Base-by-base conservation (phyloP, 306 rosid genomes). In the Ziziphus jujuba region DNA sequence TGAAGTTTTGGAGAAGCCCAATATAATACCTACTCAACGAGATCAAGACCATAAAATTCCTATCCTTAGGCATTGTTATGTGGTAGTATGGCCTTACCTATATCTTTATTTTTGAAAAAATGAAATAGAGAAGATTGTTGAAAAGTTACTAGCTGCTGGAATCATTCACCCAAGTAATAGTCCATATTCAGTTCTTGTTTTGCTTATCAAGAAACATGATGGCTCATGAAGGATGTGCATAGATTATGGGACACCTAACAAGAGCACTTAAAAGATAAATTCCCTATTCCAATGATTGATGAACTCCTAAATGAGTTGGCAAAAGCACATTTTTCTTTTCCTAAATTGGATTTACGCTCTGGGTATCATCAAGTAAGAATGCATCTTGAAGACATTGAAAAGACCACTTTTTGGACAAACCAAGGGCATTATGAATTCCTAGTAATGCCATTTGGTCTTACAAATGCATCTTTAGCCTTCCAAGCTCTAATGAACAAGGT, bases 51-150 rank as follows among this genome's bases (percentile, higher is more conserved):
- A 54, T 6, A 6, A 4, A 1, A 52, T 65, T 2, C 21, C 56
- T 1, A 12, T 66, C 5, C 20, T n/a, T 21, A 36, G 34, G 9
- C 10, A 11, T 0, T 7, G 38, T 21, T 54, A 13, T 9, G 20
- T 62, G 16, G 17, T 13, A 5, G 55, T 53, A n/a, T 14, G 17
- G 21, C 61, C 63, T 0, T 36, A 54, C 10, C 21, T 7, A 1
- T 40, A 55, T 25, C 62, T 50, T 1, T 28, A 54, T 15, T 67
- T 20, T 11, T 25, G 55, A 55, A 54, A 67, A 4, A 23, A 54
- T 2, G 55, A 67, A 16, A 67, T 67, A 54, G 55, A 40, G 21
- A 54, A 55, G 14, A 35, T 67, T 4, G 54, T 67, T 7, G 14
- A 54, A 9, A 62, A 55, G 15, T 8, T 67, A 8, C 12, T 67